Percentiles rank a stretch among this genome's conserved stretches.
These are phyloP conservation scores for Parasarocladium wereldwijsianum DNA, from an alignment of 2,329 filamentous ascomycete species.

Conservation along the genomic window DNA sequence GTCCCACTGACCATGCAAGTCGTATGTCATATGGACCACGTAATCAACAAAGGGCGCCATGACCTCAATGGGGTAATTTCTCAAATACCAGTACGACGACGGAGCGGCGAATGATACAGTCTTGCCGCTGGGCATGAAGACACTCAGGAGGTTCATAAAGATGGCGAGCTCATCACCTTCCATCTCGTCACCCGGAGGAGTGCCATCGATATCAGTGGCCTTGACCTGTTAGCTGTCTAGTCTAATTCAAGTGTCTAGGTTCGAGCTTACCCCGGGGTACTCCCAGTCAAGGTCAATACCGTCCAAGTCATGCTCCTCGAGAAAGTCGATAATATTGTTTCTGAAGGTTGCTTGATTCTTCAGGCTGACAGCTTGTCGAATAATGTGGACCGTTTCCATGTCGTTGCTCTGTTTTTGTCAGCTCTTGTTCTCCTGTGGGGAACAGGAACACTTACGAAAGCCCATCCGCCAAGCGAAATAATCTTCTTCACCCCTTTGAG, in stretches of 20 bases:
- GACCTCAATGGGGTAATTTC: conserved; percentile 16
- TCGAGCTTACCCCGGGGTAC: conserved; percentile 23
- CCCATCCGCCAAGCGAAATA: conserved; percentile 2
- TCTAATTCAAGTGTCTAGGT: conserved; percentile 19
- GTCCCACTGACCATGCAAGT: conserved; percentile 18
- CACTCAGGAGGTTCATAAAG: conserved; percentile 16
- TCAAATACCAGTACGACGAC: conserved; percentile 24
- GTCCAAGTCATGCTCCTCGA: conserved; percentile 23
- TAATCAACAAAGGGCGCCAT: conserved; percentile 16
- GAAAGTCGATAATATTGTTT: conserved; percentile 21
- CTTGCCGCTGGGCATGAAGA: conserved; percentile 15
- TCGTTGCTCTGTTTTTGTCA: conserved; percentile 13
- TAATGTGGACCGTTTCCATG: conserved; percentile 12
- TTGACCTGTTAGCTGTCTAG: conserved; percentile 13
- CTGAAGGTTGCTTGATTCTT: conserved; percentile 22
- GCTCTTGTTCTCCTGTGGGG: too few species aligned
- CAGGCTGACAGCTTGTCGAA: conserved; percentile 14
- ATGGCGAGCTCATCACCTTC: conserved; percentile 18
- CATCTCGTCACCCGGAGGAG: conserved; percentile 9
- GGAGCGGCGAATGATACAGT: conserved; percentile 21
- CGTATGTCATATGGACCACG: conserved; percentile 19
- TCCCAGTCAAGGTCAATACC: conserved; percentile 34
- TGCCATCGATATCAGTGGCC: conserved; percentile 12
- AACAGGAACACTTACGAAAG: too few species aligned
- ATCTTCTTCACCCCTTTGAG: conserved; percentile 6